Base-by-base conservation (phyloP, 1,139 yeast genomes). In the Taphrina wiesneri region DNA sequence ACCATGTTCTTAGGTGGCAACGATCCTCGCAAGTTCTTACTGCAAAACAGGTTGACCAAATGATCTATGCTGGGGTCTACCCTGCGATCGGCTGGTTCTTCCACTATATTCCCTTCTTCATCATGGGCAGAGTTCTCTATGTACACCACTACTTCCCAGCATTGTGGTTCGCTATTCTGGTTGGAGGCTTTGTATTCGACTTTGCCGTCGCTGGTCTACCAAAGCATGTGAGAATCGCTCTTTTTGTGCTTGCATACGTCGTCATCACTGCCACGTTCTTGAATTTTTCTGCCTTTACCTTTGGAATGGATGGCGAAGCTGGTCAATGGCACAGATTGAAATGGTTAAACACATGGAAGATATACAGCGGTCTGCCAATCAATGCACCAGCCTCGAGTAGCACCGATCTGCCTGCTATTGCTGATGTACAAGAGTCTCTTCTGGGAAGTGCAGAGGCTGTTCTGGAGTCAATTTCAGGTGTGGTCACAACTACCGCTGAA, bases 61-160 rank as follows among this genome's bases (percentile, higher is more conserved):
- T 83, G 75, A 75, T 85, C 56, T 85, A 90, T 84, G 96, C 96
- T 68, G 99, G 97, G 72, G 75, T 93, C 65, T 88, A 90, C 73
- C 87, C 99, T 66, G 85, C 92, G 80, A 78, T 93, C 66, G 99
- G 97, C 36, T 95, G 99, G 99, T 86, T 90, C 70, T 82, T 93
- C 76, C 99, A 95, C 78, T 95, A 82, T 77, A 77, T 87, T 74
- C 98, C 99, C 52, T 93, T 93, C 76, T 84, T 88, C 62, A 81
- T 92, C 71, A 93, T 93, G 99, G 91, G 96, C 30, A 88, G 99
- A 81, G 98, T 95, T 71, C 91, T 97, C 3, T 93, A 95, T 75
- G 93, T 93, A 54, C 99, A 93, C 77, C 99, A 93, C 78, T 93
- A 93, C 77, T 83, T 91, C 73, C 99, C 99, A 34, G 97, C 99